Percentiles rank a stretch among this genome's conserved stretches.
Conservation (phyloP, 192 early-diverging fungal species). For the Coemansia sp. region DNA sequence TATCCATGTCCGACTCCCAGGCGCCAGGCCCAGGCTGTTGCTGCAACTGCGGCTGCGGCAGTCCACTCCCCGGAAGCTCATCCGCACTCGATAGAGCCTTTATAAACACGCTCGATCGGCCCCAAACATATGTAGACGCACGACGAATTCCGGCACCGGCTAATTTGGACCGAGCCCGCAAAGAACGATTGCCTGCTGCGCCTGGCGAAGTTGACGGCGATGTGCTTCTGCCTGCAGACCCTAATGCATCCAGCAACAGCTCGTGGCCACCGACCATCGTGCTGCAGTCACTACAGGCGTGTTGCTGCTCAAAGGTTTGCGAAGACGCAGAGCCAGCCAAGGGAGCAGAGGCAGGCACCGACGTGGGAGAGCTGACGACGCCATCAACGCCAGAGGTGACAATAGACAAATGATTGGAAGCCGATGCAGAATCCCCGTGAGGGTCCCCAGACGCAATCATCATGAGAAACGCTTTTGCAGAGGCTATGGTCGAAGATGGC, state of each 20-base stretch:
- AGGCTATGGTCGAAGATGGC: conserved; percentile 36
- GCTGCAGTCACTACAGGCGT: not conserved
- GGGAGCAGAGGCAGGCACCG: conserved; percentile 15
- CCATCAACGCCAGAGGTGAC: conserved; percentile 2
- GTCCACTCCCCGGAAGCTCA: conserved; percentile 25
- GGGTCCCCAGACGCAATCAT: conserved; percentile 34
- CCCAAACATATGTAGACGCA: conserved; percentile 51
- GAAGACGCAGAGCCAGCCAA: not conserved
- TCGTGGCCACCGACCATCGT: not conserved
- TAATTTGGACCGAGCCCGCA: conserved; percentile 38
- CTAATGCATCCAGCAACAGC: not conserved
- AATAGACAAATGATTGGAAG: conserved; percentile 3
- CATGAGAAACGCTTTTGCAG: conserved; percentile 46
- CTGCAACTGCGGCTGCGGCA: conserved; percentile 2
- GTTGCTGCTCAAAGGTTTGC: conserved; percentile 5
- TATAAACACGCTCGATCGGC: conserved; percentile 48
- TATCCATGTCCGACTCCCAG: conserved; percentile 18
- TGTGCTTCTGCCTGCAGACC: not conserved
- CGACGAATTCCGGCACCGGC: conserved; percentile 43
- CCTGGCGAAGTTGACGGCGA: conserved; percentile 12
- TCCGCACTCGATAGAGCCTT: conserved; percentile 39
- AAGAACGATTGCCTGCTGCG: conserved; percentile 22
- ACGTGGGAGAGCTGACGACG: not conserved
- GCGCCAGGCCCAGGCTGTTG: conserved; percentile 2
- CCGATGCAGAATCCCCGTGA: not conserved